Evolutionary conservation across 768 basidiomycete genomes (phyloP), one percentile per base, ranked within the genome.

Genomic region (Mycena filopes): DNA sequence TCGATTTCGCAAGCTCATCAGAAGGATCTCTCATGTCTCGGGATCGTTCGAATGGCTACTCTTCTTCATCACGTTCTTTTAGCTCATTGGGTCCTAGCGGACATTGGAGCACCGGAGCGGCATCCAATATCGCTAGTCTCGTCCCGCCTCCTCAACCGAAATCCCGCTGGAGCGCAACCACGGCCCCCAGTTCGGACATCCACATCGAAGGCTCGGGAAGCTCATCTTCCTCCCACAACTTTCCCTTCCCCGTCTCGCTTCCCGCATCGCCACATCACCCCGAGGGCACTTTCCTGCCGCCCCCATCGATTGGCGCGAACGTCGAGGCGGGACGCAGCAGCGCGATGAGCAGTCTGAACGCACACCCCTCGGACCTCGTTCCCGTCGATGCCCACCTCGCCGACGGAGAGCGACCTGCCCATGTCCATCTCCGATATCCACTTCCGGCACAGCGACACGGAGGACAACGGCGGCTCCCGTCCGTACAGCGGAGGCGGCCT

Each of bases 371-470:
- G 4, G 67, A 70, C 47, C 64, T 68, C 31, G 36, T 4, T 54
- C 38, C 48, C 72, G 49, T 70, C 75, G n/a, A 72, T 74, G 49
- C 71, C 80, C 31, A 79, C 76, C 29, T 87, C 88, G 16, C 87
- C 86, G 40, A 84, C 85, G 0, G 85, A 88, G 49, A 89, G 87
- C 60, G 54, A 55, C 28, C 76, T 87, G 40, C 84, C 86, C 1
- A 78, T 85, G 60, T 84, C 86, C 18, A 81, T 85, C n/a, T 84
- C 84, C 3, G 86, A 87, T 13, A 76, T 86, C 33, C 78, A 83
- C 51, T 86, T 86, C 73, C 78, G 83, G 40, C 79, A 83, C 46
- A 84, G 78, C 64, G 76, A 76, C 25, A 76, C 77, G 5, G 79
- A 80, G 0, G 76, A 75, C 20, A 66, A 53, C 7, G 21, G 23